Conservation (phyloP, 1,284 basidiomycete genomes). For the Singerocomus inundabilis region DNA sequence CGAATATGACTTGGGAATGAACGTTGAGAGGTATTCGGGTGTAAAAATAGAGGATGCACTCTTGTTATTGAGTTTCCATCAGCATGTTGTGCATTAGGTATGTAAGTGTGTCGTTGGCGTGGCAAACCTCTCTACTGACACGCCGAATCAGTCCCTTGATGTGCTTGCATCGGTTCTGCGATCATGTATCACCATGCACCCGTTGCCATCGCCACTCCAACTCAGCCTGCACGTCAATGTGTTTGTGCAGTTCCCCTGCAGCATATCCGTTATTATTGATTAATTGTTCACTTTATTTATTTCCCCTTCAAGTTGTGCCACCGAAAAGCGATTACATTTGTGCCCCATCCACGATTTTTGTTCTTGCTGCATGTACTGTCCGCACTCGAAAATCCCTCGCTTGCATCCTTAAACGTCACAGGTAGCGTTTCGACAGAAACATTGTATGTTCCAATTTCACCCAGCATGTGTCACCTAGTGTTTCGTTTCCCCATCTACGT, state of each 20-base stretch:
- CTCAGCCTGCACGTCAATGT: conserved; percentile 8
- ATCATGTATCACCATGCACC: conserved; percentile 23
- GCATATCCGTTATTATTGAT: conserved; percentile 39
- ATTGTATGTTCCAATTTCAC: conserved; percentile 15
- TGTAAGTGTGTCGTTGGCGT: conserved; percentile 23
- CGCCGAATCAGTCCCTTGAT: conserved; percentile 14
- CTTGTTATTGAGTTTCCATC: conserved; percentile 66
- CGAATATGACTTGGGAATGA: conserved; percentile 29
- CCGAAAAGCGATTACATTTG: conserved; percentile 11
- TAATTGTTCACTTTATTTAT: conserved; percentile 36
- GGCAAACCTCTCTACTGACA: conserved; percentile 13
- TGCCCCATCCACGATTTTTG: conserved; percentile 9
- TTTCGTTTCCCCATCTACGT: conserved; percentile 7
- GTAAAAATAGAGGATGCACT: conserved; percentile 64
- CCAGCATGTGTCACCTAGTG: conserved; percentile 21
- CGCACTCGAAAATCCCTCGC: conserved; percentile 6
- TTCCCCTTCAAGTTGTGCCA: conserved; percentile 10
- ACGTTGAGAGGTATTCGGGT: conserved; percentile 36
- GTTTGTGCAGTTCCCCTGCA: conserved; percentile 15
- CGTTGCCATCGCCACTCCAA: conserved; percentile 12
- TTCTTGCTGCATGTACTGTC: conserved; percentile 22
- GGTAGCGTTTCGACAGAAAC: conserved; percentile 22
- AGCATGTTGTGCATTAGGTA: conserved; percentile 54
- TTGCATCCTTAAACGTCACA: conserved; percentile 17
- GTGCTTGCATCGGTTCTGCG: conserved; percentile 13